Evolutionary conservation across 495 filamentous ascomycete genomes (phyloP).

Genomic region (Podospora conica): DNA sequence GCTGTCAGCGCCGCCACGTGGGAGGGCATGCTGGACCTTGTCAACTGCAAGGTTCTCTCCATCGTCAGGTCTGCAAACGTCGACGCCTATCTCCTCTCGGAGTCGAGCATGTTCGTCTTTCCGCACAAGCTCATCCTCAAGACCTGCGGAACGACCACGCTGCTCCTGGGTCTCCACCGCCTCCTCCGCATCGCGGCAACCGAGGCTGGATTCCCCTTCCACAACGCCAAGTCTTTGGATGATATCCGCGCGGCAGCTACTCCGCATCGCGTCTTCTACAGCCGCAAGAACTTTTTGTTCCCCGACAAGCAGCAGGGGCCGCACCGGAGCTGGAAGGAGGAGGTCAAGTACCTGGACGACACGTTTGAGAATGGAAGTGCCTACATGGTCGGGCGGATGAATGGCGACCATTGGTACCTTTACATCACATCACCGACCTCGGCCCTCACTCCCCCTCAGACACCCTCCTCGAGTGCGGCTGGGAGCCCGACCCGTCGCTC

Average conservation of each 20-base stretch:
- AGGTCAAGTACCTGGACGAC: slow-evolving; percentile 84
- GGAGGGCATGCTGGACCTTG: slow-evolving; percentile 95
- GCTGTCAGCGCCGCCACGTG: slow-evolving; percentile 75
- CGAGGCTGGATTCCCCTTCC: slow-evolving; percentile 75
- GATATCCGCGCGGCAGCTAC: slow-evolving; percentile 67
- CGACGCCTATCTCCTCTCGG: slow-evolving; percentile 94
- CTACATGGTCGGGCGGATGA: slow-evolving; percentile 99
- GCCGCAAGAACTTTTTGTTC: slow-evolving; percentile 96
- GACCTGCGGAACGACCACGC: slow-evolving; percentile 96
- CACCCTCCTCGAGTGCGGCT: slow-evolving; percentile 43
- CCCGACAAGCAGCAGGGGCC: slow-evolving; percentile 91
- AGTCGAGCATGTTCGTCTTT: slow-evolving; percentile 99
- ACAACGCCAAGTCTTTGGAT: slow-evolving; percentile 40
- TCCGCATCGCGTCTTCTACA: slow-evolving; percentile 97
- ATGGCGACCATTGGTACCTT: slow-evolving; percentile 98
- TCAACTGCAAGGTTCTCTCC: slow-evolving; percentile 97
- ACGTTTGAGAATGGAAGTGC: slow-evolving; percentile 90
- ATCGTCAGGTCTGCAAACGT: slow-evolving; percentile 90
- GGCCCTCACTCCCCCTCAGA: slow-evolving; percentile 79
- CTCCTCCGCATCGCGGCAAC: slow-evolving; percentile 86
- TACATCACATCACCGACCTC: slow-evolving; percentile 81
- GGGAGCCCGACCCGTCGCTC: slow-evolving; percentile 29
- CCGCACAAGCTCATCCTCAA: slow-evolving; percentile 98
- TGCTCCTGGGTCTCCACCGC: slow-evolving; percentile 79
- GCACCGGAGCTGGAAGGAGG: slow-evolving; percentile 95